Evolutionary conservation across 179 eudicot genomes (phyloP).

Genomic region (Beta macrorhiza): DNA sequence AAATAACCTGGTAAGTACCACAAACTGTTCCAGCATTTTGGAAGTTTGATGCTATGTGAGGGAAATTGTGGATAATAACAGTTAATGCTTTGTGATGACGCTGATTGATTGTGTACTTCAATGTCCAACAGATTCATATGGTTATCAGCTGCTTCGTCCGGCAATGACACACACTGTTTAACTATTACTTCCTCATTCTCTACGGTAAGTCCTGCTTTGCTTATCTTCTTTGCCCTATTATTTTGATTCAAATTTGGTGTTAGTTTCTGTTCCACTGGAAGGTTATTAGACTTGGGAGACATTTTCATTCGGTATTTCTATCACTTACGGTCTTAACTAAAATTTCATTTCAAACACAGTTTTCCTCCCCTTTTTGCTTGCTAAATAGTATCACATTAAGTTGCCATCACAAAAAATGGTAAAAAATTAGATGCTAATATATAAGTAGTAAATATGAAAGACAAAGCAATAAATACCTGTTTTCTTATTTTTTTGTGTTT

Average conservation of each 20-base stretch:
- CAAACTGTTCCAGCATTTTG: not conserved
- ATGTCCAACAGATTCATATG: slow-evolving; percentile 56
- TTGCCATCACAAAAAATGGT: no score
- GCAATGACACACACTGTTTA: slow-evolving; percentile 27
- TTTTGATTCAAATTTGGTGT: not conserved
- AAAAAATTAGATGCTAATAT: no score
- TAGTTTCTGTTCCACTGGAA: not conserved
- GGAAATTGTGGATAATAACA: not conserved
- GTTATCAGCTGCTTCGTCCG: slow-evolving; percentile 44
- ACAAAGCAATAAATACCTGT: no score
- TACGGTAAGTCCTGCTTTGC: slow-evolving; percentile 11
- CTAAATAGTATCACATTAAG: no score
- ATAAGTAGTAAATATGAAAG: no score
- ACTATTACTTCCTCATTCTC: slow-evolving; percentile 13
- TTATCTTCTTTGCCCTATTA: not conserved
- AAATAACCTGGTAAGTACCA: slow-evolving; percentile 66
- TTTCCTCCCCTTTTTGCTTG: not conserved
- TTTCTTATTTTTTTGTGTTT: no score
- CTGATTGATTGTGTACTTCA: slow-evolving; percentile 8
- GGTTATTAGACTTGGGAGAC: no score
- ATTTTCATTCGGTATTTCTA: no score
- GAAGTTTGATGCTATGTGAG: not conserved
- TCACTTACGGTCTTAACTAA: no score
- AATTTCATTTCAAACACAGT: no score
- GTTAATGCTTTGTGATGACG: not conserved